Base-by-base conservation (phyloP, 805 yeast genomes). In the Metahyphopichia silvanorum region DNA sequence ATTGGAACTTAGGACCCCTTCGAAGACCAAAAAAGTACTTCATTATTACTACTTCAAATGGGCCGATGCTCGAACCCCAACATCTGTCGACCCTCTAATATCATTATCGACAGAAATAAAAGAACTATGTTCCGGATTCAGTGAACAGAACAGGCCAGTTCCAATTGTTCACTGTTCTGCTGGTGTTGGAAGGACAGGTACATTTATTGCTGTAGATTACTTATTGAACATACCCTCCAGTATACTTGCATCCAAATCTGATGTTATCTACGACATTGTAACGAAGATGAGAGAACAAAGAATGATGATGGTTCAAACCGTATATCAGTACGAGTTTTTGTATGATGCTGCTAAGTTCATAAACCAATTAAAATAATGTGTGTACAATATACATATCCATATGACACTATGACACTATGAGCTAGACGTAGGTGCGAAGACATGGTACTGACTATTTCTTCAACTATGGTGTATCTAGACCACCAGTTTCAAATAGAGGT, bases 181-280 rank as follows among this genome's bases (percentile, higher is more conserved):
- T 5, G 75, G 75, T 0, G 74, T 69, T 1, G 75, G 75, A 3
- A 46, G 75, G 38, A 63, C 73, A 1, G 70, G 69, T 2, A 60
- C 69, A 0, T 58, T 61, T 33, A 61, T 60, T 23, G 63, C 65
- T 5, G 43, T 55, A 39, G 69, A 56, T 49, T 62, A 58, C 44
- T 37, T 66, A 36, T 31, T 51, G 46, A 45, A 24, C 39, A 45
- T 35, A 9, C 25, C 31, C 17, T 16, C 18, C 17, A 27, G 6
- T 17, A 9, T 29, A 20, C 15, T 22, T 27, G 3, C 20, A 7
- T 9, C 13, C 26, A 11, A 29, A 10, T 31, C 26, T 11, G 69
- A 65, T 34, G 53, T 59, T 4, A 51, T 66, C 5, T 46, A 35
- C 24, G 49, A 49, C 9, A 47, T 55, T 3, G 63, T 65, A 6